These are phyloP conservation scores for Blastomyces percursus DNA, from an alignment of 2,329 filamentous ascomycete genomes.

Conservation along the genomic window DNA sequence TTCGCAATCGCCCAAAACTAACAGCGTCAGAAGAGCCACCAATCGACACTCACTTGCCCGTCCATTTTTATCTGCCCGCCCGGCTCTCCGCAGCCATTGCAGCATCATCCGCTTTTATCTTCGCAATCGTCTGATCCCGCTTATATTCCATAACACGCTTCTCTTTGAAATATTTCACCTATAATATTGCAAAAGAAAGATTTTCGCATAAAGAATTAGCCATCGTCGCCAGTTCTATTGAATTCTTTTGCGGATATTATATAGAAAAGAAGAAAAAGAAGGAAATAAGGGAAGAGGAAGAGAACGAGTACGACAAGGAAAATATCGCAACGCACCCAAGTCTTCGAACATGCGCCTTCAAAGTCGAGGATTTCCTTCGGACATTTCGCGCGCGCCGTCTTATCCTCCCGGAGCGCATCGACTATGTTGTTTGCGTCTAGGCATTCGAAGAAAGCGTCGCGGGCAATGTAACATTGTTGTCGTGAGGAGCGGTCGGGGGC, in stretches of 20 bases:
- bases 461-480: constrained; percentile 74
- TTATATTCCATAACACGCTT: constrained; percentile 86
- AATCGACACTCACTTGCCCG: background rate
- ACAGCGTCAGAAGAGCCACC: constrained; percentile 6
- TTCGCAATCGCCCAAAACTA: background rate
- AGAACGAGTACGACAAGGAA: background rate
- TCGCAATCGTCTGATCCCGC: constrained; percentile 66
- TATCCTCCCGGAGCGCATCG: constrained; percentile 55
- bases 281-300: background rate
- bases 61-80: constrained; percentile 19
- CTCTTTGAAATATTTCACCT: constrained; percentile 98
- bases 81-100: constrained; percentile 43
- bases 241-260: background rate
- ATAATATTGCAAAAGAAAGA: constrained; percentile 10
- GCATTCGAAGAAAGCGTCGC: constrained; percentile 80
- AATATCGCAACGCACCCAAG: constrained; percentile 59
- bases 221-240: background rate
- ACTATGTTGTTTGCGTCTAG: constrained; percentile 72
- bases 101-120: constrained; percentile 63
- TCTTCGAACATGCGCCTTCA: constrained; percentile 72
- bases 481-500: constrained; percentile 80
- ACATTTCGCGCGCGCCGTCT: constrained; percentile 49
- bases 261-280: background rate
- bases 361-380: constrained; percentile 53
- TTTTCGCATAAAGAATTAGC: constrained; percentile 2